These are phyloP conservation scores for Torulaspora pretoriensis DNA, from an alignment of 1,139 yeast species.

Conservation along the genomic window DNA sequence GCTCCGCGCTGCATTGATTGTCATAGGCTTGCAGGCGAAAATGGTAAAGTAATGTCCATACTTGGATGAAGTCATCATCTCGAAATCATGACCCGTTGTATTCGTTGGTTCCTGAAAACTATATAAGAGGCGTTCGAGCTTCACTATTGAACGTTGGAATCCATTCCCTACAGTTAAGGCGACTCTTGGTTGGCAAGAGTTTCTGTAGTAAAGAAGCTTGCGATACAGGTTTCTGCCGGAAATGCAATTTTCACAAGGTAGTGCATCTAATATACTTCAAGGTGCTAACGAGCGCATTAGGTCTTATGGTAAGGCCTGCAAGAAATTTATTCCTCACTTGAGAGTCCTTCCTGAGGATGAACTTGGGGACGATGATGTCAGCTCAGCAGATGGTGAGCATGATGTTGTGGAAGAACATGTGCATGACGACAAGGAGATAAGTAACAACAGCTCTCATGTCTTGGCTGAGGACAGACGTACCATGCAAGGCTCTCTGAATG, in stretches of 20 bases:
- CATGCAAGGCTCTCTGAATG: constrained; percentile 8
- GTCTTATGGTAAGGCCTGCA: constrained; percentile 12
- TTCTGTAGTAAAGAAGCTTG: neutral
- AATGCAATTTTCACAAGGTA: too few species aligned
- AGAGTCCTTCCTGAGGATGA: constrained; percentile 29
- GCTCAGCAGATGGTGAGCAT: constrained; percentile 6
- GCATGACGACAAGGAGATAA: constrained; percentile 3
- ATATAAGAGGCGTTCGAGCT: neutral
- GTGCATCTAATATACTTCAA: too few species aligned
- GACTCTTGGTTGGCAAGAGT: too few species aligned
- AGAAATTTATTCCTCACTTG: constrained; percentile 24
- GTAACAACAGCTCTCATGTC: neutral
- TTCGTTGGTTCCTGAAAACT: neutral
- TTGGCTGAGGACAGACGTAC: neutral
- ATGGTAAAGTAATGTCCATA: neutral
- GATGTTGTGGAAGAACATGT: constrained; percentile 2
- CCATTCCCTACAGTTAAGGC: neutral
- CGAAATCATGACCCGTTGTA: constrained; percentile 2
- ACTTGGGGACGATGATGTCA: constrained; percentile 7
- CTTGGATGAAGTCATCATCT: constrained; percentile 4
- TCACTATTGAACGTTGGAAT: neutral
- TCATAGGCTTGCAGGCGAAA: neutral
- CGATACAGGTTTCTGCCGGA: too few species aligned
- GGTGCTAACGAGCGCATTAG: neutral
- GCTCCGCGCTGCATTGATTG: neutral